Evolutionary conservation across 1,284 basidiomycete species (phyloP), one percentile per base, ranked within the genome.

Genomic region (Ganoderma meredithae): DNA sequence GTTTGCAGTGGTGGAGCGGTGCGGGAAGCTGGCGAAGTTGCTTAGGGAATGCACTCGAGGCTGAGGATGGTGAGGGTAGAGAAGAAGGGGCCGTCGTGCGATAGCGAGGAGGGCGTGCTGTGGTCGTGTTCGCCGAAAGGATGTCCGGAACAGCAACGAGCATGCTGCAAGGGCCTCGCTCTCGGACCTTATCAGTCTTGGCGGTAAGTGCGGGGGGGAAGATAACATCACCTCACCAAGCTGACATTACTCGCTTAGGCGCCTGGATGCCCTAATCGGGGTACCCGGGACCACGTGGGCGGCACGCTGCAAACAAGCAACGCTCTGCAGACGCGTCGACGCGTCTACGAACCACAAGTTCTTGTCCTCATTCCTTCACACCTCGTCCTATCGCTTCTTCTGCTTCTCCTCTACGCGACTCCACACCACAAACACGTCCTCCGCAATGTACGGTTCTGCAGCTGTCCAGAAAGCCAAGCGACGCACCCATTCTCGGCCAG

Each of bases 401-500:
- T 31, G 52, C 62, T 40, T n/a, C 25, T 22, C 12, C 8, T 53
- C 17, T n/a, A 65, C 72, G 70, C 66, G 63, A 68, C 64, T 60
- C n/a, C 17, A n/a, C 27, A 31, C 27, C 41, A 19, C 9, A 39
- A 12, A 58, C 27, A 44, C 49, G 12, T 40, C 27, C 31, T 47
- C 25, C 19, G 52, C 67, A 40, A 93, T 93, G 92, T 94, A 93
- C 81, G 81, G 86, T 39, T 85, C 88, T 12, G 87, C 90, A 43
- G 90, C 90, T n/a, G 87, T 84, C 1, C 88, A 91, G 73, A 92
- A 93, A 79, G 86, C 89, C 49, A 93, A 92, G 39, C 82, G 92
- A 71, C 86, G 91, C 68, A 84, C 89, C 0, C 90, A 92, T 71
- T 64, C 87, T 41, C 90, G 91, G 39, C 93, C 92, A 69, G 92